Conservation (phyloP, 2,329 filamentous ascomycete species). For the Coniochaeta sp. region DNA sequence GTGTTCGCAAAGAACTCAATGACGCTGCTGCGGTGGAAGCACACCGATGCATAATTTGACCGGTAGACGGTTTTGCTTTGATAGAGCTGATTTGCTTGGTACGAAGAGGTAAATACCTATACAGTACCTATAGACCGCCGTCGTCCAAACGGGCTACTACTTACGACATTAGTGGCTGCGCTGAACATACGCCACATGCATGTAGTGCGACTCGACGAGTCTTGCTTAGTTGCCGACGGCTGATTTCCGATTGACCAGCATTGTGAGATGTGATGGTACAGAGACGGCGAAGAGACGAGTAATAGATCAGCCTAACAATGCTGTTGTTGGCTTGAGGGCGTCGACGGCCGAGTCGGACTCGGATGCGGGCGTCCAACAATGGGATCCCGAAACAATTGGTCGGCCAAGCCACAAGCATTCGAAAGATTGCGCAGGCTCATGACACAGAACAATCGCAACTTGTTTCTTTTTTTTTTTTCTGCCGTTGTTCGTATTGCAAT, state of each 20-base stretch:
- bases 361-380: neutral
- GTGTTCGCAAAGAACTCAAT: slow-evolving; percentile 64
- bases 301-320: neutral
- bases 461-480: neutral
- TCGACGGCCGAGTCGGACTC: neutral
- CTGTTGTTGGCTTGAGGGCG: neutral
- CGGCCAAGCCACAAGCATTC: neutral
- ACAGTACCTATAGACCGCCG: neutral
- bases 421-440: neutral
- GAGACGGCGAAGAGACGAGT: neutral
- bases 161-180: neutral
- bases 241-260: neutral
- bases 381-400: neutral
- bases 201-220: neutral
- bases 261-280: neutral
- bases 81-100: neutral
- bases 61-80: neutral
- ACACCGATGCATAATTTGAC: neutral
- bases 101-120: too few species aligned
- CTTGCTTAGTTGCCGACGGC: neutral
- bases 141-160: too few species aligned
- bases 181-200: neutral
- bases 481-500: neutral
- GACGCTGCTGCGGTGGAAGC: slow-evolving; percentile 50
- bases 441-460: neutral